Conservation (phyloP, 2,329 filamentous ascomycete species). For the Fusarium bulbicola region DNA sequence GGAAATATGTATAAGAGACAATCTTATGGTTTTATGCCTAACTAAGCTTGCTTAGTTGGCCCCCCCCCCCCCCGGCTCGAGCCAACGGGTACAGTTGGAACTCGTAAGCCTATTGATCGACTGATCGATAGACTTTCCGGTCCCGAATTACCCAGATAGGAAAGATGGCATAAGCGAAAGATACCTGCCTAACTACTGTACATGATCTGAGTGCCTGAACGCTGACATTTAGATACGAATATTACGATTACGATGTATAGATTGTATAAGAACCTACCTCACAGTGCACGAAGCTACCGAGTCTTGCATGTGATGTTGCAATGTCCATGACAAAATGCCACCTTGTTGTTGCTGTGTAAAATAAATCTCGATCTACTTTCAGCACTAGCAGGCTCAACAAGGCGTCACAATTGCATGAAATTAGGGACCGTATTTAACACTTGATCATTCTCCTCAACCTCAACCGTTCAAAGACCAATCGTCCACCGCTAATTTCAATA, state of each 20-base stretch:
- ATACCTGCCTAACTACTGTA: neutral
- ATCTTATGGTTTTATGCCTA: too few relatives aligned
- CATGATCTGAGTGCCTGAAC: neutral
- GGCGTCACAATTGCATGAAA: neutral
- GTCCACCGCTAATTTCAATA: conserved; percentile 27
- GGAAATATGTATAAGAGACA: too few relatives aligned
- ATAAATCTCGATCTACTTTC: conserved; percentile 4
- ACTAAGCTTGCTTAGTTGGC: too few relatives aligned
- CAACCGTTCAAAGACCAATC: neutral
- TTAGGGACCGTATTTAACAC: neutral
- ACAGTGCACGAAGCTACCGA: neutral
- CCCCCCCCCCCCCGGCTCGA: too few relatives aligned
- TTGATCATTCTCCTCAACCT: neutral
- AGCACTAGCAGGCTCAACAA: neutral
- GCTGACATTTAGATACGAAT: conserved; percentile 9
- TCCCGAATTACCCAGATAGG: conserved; percentile 16
- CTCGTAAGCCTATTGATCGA: conserved; percentile 20
- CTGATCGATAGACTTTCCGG: conserved; percentile 14
- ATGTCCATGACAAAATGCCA: neutral
- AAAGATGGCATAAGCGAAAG: conserved; percentile 9
- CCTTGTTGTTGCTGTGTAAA: neutral
- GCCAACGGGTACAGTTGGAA: too few relatives aligned
- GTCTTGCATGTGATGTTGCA: neutral
- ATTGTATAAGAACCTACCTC: neutral
- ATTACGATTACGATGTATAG: neutral